These are phyloP conservation scores for Colletotrichum sp. DNA, from an alignment of 2,329 filamentous ascomycete genomes.

Conservation along the genomic window DNA sequence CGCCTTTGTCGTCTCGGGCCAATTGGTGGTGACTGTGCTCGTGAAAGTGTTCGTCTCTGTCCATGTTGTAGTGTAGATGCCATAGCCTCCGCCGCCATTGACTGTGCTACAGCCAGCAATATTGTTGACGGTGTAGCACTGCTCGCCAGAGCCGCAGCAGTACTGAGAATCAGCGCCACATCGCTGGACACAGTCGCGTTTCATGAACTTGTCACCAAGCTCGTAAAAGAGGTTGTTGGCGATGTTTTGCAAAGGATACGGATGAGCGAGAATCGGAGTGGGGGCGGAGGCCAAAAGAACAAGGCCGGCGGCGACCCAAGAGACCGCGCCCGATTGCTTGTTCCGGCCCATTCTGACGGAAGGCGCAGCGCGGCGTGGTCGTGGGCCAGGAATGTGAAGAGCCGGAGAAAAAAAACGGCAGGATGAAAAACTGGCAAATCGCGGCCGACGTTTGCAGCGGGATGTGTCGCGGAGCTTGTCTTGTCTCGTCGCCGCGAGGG, in stretches of 20 bases:
- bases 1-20: constrained; percentile 49
- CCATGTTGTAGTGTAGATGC: constrained; percentile 61
- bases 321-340: constrained; percentile 5
- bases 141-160: constrained; percentile 55
- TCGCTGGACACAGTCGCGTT: constrained; percentile 53
- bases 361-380: constrained; percentile 27
- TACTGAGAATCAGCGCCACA: constrained; percentile 61
- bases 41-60: constrained; percentile 66
- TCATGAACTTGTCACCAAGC: constrained; percentile 54
- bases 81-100: constrained; percentile 35
- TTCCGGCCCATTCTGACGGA: constrained; percentile 6
- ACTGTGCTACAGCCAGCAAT: constrained; percentile 53
- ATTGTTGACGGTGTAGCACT: constrained; percentile 56
- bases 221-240: constrained; percentile 51
- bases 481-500: neutral
- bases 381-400: constrained; percentile 33
- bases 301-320: constrained; percentile 31
- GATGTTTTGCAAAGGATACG: constrained; percentile 43
- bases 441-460: neutral
- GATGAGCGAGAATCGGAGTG: constrained; percentile 43
- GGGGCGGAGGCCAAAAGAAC: constrained; percentile 42
- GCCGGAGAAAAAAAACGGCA: neutral
- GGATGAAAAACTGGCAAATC: neutral
- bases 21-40: constrained; percentile 58
- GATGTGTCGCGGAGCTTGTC: neutral